Evolutionary conservation across 164 flowering plant species (phyloP).

Genomic region (Chimonanthus salicifolius): DNA sequence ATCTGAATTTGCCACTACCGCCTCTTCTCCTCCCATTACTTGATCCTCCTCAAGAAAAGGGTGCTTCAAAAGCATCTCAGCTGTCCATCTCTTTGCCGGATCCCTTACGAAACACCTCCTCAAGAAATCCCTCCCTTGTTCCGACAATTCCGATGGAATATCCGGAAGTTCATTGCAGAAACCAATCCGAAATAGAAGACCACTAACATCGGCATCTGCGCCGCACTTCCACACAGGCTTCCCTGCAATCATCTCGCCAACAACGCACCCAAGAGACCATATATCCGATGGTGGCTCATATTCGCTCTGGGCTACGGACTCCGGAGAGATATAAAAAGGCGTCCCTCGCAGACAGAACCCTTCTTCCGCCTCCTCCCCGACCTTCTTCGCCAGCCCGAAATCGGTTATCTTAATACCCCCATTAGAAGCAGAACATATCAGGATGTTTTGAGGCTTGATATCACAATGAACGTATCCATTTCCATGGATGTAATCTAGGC

Average conservation of each 20-base stretch:
- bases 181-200: conserved; percentile 47
- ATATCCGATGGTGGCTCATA: conserved; percentile 57
- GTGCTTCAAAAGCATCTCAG: conserved; percentile 71
- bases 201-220: conserved; percentile 23
- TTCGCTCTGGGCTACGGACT: conserved; percentile 40
- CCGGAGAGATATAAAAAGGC: conserved; percentile 78
- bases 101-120: conserved; percentile 57
- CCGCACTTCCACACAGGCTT: conserved; percentile 50
- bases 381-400: conserved; percentile 72
- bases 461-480: conserved; percentile 79
- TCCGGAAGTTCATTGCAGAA: conserved; percentile 46
- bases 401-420: conserved; percentile 56
- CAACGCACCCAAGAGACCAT: conserved; percentile 83
- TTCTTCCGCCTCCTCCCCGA: conserved; percentile 12
- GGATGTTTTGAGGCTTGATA: conserved; percentile 58
- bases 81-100: conserved; percentile 65
- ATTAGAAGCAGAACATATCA: conserved; percentile 19
- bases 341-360: conserved; percentile 54
- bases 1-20: conserved; percentile 10
- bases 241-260: conserved; percentile 72
- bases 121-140: conserved; percentile 60
- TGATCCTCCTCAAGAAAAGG: conserved; percentile 33
- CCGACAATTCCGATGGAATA: conserved; percentile 43
- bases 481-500: conserved; percentile 35
- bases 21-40: not conserved